phyloP scores from a whole-genome alignment of 306 rosid genomes.

The Psophocarpus tetragonolobus region DNA sequence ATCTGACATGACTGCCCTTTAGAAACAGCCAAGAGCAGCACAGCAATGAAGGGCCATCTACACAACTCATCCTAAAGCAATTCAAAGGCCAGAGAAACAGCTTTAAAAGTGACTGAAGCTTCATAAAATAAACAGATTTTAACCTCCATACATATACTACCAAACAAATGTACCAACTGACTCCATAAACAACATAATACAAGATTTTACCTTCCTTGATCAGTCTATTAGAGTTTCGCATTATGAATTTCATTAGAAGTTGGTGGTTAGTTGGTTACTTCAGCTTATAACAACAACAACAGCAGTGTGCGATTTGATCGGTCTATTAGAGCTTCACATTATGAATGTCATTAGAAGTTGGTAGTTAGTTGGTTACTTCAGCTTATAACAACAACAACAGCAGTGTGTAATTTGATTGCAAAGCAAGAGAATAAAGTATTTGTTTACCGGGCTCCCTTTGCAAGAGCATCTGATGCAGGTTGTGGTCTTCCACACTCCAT shows the following conservation, averaged over 20 bases:
- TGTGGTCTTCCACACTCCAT: slow-evolving; percentile 81
- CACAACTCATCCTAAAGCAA: not conserved
- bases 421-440: slow-evolving; percentile 15
- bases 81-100: not conserved
- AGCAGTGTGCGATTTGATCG: not conserved
- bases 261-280: not conserved
- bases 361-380: not conserved
- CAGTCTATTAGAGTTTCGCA: not conserved
- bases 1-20: slow-evolving; percentile 22
- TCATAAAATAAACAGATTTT: slow-evolving; percentile 17
- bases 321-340: not conserved
- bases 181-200: slow-evolving; percentile 5
- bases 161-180: slow-evolving; percentile 1
- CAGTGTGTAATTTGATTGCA: not conserved
- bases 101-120: not conserved
- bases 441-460: slow-evolving; percentile 86
- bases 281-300: not conserved
- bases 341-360: slow-evolving; percentile 6
- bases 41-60: not conserved
- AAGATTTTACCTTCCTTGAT: slow-evolving; percentile 11
- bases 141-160: not conserved
- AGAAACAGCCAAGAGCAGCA: not conserved
- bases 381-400: not conserved
- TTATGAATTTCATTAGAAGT: slow-evolving; percentile 12
- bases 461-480: slow-evolving; percentile 95